A percentile compares a stretch with the other conserved stretches of the same genome.
Conservation (phyloP, 1,284 basidiomycete species). For the Pisolithus thermaeus region DNA sequence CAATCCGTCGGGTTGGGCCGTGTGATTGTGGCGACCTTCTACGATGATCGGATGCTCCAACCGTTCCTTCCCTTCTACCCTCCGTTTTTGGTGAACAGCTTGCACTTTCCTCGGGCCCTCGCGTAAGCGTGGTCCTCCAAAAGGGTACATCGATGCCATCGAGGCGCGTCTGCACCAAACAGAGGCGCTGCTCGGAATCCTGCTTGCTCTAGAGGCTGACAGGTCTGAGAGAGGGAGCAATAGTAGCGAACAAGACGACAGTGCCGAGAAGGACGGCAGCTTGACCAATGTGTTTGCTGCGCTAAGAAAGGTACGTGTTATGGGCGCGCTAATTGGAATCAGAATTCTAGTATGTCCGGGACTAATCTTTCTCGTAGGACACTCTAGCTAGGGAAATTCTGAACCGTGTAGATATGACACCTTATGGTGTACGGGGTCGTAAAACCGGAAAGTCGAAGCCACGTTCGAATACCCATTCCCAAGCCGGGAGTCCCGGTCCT, state of each 20-base stretch:
- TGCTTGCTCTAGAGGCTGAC: constrained; percentile 62
- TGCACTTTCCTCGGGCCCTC: constrained; percentile 82
- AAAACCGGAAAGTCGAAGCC: constrained; percentile 26
- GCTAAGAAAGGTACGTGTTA: constrained; percentile 22
- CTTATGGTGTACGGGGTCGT: constrained; percentile 69
- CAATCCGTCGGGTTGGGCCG: not conserved
- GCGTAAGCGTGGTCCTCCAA: constrained; percentile 78
- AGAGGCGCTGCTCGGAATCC: constrained; percentile 75
- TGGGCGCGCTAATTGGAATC: not conserved
- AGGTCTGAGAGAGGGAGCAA: not conserved
- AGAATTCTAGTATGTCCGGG: too few species aligned
- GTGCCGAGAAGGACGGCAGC: constrained; percentile 9
- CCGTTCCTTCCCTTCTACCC: not conserved
- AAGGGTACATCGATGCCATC: constrained; percentile 88
- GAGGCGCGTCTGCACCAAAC: constrained; percentile 84
- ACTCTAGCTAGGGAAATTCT: constrained; percentile 70
- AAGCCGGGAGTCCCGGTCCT: constrained; percentile 21
- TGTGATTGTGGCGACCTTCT: constrained; percentile 6
- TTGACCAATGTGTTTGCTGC: constrained; percentile 15
- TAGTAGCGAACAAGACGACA: not conserved
- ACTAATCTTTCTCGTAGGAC: constrained; percentile 40
- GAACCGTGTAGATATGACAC: constrained; percentile 65
- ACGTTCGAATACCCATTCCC: constrained; percentile 21
- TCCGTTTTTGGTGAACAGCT: constrained; percentile 10
- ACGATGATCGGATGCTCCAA: constrained; percentile 13